Base-by-base conservation (phyloP, 78 protist genomes). In the Dictyostelium intermedium region DNA sequence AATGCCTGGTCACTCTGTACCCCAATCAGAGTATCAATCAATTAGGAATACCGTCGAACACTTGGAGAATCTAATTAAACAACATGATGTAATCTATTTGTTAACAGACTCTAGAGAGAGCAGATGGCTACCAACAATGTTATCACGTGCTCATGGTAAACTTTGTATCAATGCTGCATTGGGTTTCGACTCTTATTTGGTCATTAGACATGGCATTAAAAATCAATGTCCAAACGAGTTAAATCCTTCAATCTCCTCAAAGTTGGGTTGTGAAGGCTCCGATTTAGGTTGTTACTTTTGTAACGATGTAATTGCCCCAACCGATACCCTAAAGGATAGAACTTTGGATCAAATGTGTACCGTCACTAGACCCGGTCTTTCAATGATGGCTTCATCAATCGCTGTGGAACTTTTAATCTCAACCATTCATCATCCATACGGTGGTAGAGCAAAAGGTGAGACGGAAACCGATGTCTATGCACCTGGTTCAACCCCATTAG, bases 261-360 rank as follows among this genome's bases (percentile, higher is more conserved):
- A 83, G 56, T 39, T 7, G 2, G 63, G 23, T 27, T 23, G 9
- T 66, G n/a, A 77, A 7, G 76, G 91, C 63, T 77, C 56, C 30
- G 93, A 81, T 43, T 13, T 95, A 13, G 99, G 99, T 23, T 99
- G 99, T 95, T 99, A 99, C 84, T 99, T 97, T 93, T 99, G 99
- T 93, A 96, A 95, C 53, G 99, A 99, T 69, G 98, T 99, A 30
- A 97, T 98, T 37, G 99, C 99, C 0, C 99, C 99, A 6, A 43
- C 92, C 16, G 96, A 99, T 81, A 91, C 97, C 37, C 8, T 96
- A 20, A 53, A 91, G n/a, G 99, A 97, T 77, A 96, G 99, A 83
- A 98, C 99, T 18, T 97, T 99, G 32, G 99, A 99, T 96, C 99
- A 98, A 97, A 99, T 98, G 81, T 99, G 99, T 93, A 99, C 99